Conservation (phyloP, 2,329 filamentous ascomycete genomes). For the Trichoderma hamatum region DNA sequence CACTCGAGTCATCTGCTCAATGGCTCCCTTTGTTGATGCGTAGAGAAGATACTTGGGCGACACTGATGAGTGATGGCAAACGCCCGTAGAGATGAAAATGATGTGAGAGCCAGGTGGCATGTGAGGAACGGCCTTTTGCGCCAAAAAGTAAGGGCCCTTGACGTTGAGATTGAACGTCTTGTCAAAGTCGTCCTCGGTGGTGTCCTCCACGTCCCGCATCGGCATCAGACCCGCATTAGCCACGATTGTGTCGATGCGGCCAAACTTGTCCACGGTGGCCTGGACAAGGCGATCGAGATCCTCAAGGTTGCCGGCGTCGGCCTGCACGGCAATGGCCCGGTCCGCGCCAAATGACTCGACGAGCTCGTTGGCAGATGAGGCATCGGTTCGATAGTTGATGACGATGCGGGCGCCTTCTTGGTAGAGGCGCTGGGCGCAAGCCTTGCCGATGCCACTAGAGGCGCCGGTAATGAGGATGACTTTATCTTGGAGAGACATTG, state of each 20-base stretch:
- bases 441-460: slow-evolving; percentile 62
- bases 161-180: slow-evolving; percentile 55
- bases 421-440: slow-evolving; percentile 59
- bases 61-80: slow-evolving; percentile 44
- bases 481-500: slow-evolving; percentile 43
- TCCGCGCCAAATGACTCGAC: slow-evolving; percentile 52
- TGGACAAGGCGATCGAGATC: slow-evolving; percentile 55
- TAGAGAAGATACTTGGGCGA: slow-evolving; percentile 55
- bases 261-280: slow-evolving; percentile 52
- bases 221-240: slow-evolving; percentile 58
- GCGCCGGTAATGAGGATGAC: slow-evolving; percentile 56
- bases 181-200: slow-evolving; percentile 57
- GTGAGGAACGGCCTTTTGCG: slow-evolving; percentile 54
- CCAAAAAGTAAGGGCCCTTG: slow-evolving; percentile 60
- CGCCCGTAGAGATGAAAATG: slow-evolving; percentile 54
- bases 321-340: slow-evolving; percentile 57
- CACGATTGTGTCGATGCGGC: slow-evolving; percentile 61
- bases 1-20: slow-evolving; percentile 60
- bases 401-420: slow-evolving; percentile 59
- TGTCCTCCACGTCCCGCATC: slow-evolving; percentile 52
- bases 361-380: slow-evolving; percentile 50
- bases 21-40: slow-evolving; percentile 58
- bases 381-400: slow-evolving; percentile 57
- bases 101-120: slow-evolving; percentile 54
- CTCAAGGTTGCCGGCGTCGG: slow-evolving; percentile 52